Base-by-base conservation (phyloP, 2,329 filamentous ascomycete genomes). In the Fusarium cyanostomum region DNA sequence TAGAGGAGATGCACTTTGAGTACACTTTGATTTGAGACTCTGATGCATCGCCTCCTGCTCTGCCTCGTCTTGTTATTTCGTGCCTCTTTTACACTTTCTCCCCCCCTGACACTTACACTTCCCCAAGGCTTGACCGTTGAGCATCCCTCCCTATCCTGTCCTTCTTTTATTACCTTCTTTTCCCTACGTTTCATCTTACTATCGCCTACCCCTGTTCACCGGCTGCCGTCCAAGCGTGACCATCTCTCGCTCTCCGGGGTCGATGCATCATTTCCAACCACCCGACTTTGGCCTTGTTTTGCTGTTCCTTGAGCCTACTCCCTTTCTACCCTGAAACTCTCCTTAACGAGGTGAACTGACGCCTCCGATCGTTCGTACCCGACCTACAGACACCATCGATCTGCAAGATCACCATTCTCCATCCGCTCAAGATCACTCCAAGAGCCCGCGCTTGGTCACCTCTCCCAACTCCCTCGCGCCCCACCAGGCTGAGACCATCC, bases 401-500 rank as follows among this genome's bases (percentile, higher is more conserved):
- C 88, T 98, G 49, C 95, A 98, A 84, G 87, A 92, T 78, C 91
- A 88, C 73, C 82, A 89, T 72, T 83, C 90, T 57, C 92, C 93
- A 30, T 95, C 94, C 41, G 92, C 94, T 34, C 86, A 96, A 80
- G 90, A 94, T 74, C 93, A 96, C 77, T 81, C 84, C 52, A 70
- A 69, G 39, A 59, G 56, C 43, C 60, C 64, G 44, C 52, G 48
- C 27, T 30, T 52, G 45, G 62, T 62, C 16, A 34, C 59, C 18
- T 72, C 81, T 80, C 52, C 61, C 82, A 80, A 65, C 82, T 64
- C 57, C 82, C 79, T 91, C 72, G 90, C 89, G 66, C 88, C 92
- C 39, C 94, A 97, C 75, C 94, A 98, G 78, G 90, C 92, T 68
- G 88, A 92, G 70, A 90, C 94, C 15, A 82, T 97, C 64, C 89